Evolutionary conservation across 805 yeast species (phyloP).

Genomic region (Ogataea parapolymorpha): DNA sequence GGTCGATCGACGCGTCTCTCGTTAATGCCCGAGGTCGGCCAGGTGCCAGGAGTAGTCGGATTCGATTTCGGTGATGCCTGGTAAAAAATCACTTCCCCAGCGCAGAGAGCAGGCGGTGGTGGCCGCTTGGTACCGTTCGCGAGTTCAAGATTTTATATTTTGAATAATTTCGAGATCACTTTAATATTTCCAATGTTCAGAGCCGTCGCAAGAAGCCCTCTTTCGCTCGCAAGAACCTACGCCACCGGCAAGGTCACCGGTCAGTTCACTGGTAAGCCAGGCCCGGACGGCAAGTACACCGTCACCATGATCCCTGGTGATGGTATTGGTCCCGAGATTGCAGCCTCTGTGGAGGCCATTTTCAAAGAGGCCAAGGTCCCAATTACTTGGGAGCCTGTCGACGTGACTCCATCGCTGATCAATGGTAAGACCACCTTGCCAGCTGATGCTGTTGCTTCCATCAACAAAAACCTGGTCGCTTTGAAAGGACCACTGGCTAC

Average conservation of each 20-base stretch:
- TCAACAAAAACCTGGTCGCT: constrained; percentile 90
- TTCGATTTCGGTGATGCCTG: constrained; percentile 15
- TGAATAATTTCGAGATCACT: constrained; percentile 5
- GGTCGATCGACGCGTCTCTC: constrained; percentile 18
- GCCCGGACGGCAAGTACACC: constrained; percentile 78
- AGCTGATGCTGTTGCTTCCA: constrained; percentile 84
- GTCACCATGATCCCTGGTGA: constrained; percentile 98
- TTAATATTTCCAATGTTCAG: constrained; percentile 7
- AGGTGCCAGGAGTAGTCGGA: constrained; percentile 21
- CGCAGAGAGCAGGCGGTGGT: not conserved
- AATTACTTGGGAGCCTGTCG: constrained; percentile 95
- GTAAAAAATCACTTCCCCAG: not conserved
- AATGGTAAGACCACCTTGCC: constrained; percentile 95
- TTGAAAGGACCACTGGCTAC: constrained; percentile 98
- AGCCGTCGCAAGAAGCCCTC: constrained; percentile 15
- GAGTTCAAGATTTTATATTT: not conserved
- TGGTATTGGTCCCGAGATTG: constrained; percentile 96
- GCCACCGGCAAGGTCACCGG: constrained; percentile 50
- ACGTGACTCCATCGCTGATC: constrained; percentile 88
- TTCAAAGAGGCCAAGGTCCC: constrained; percentile 95
- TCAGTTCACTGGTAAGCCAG: constrained; percentile 62
- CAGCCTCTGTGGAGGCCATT: constrained; percentile 89
- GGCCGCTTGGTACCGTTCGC: not conserved
- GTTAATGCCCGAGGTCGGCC: constrained; percentile 21
- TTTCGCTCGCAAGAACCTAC: constrained; percentile 27